Conservation (phyloP, 495 filamentous ascomycete species). For the Talaromyces wortmannii region DNA sequence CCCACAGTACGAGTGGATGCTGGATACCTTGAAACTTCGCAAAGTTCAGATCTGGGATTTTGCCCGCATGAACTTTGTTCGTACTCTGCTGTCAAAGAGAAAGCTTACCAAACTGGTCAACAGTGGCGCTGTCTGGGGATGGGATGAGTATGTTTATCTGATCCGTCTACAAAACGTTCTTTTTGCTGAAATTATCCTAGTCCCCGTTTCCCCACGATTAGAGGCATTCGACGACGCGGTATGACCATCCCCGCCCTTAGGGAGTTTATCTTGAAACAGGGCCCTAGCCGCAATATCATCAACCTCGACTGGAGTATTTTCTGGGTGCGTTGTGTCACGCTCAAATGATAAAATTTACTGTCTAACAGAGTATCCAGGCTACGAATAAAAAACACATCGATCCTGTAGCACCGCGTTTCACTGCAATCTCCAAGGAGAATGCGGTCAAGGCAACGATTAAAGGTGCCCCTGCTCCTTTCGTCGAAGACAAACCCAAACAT, state of each 20-base stretch:
- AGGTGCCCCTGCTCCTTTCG: conserved; percentile 55
- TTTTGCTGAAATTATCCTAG: not conserved
- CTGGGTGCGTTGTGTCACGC: conserved; percentile 44
- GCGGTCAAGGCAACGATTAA: conserved; percentile 61
- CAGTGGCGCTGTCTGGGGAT: conserved; percentile 77
- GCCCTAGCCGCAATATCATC: conserved; percentile 79
- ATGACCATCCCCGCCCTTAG: conserved; percentile 85
- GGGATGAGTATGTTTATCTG: conserved; percentile 58
- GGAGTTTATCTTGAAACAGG: conserved; percentile 91
- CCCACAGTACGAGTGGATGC: conserved; percentile 95
- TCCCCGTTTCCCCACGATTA: conserved; percentile 89
- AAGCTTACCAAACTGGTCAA: conserved; percentile 95
- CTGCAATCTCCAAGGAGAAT: conserved; percentile 63
- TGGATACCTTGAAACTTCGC: conserved; percentile 77
- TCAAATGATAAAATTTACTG: not conserved
- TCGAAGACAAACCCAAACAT: conserved; percentile 75
- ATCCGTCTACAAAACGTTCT: not conserved
- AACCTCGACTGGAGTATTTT: conserved; percentile 87
- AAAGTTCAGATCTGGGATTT: conserved; percentile 97
- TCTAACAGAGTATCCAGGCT: conserved; percentile 27
- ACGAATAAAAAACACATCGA: conserved; percentile 96
- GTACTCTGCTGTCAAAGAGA: conserved; percentile 85
- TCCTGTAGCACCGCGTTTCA: conserved; percentile 78
- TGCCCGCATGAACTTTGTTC: conserved; percentile 91
- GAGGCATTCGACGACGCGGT: conserved; percentile 80